phyloP scores from a whole-genome alignment of 108 stramenopile genomes.

The Cyclostephanos tholiformis region DNA sequence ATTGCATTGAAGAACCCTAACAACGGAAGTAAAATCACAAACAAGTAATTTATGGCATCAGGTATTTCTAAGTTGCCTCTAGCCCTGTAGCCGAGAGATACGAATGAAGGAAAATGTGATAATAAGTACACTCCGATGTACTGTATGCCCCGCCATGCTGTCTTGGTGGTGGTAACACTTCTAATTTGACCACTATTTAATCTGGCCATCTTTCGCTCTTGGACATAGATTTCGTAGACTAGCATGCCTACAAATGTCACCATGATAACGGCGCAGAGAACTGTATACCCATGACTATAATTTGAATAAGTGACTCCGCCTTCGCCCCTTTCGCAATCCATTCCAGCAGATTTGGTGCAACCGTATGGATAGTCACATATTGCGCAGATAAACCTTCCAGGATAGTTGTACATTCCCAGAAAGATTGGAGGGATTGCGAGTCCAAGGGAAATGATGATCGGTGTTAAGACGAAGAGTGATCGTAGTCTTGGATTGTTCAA shows the following conservation, averaged over 20 bases:
- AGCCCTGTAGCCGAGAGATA: no score
- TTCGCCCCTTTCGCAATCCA: neutral
- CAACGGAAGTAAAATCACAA: slow-evolving; percentile 30
- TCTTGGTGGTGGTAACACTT: neutral
- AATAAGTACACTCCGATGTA: neutral
- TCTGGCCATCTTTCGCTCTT: no score
- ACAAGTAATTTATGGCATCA: neutral
- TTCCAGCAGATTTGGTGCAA: neutral
- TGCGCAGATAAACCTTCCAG: slow-evolving; percentile 1
- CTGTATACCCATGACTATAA: no score
- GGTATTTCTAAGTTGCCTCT: no score
- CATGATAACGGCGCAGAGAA: no score
- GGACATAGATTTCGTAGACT: no score
- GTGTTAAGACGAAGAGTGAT: slow-evolving; percentile 1
- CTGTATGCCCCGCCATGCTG: neutral
- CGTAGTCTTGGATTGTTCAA: neutral
- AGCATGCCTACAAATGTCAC: no score
- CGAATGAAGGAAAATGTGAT: neutral
- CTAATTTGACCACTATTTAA: neutral
- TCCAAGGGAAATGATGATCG: slow-evolving; percentile 12
- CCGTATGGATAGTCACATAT: slow-evolving; percentile 3
- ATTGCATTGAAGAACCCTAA: slow-evolving; percentile 33
- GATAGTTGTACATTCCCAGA: slow-evolving; percentile 5
- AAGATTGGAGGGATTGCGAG: neutral
- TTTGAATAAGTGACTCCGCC: neutral